A percentile compares a stretch with the other conserved stretches of the same genome.
Conservation (phyloP, 768 basidiomycete species). For the Boletus barrowsii region DNA sequence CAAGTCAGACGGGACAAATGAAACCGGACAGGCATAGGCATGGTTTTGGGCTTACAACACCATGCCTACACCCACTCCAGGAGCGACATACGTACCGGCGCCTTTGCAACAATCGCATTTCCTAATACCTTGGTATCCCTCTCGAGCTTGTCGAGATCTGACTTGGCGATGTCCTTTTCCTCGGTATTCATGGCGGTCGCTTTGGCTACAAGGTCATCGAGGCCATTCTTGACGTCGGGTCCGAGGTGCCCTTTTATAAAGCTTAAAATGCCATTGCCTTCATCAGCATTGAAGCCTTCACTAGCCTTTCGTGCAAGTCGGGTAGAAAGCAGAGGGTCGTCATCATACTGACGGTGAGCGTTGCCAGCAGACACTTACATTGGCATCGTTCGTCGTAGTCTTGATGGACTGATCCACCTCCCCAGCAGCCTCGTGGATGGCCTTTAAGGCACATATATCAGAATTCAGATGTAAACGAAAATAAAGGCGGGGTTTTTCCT, state of each 20-base stretch:
- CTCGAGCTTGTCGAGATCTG: not conserved
- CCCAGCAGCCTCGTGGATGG: rapidly evolving
- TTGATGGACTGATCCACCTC: rapidly evolving
- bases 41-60: not conserved
- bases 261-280: not conserved
- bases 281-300: not conserved
- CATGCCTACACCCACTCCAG: not conserved
- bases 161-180: not conserved
- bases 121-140: not conserved
- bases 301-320: not conserved
- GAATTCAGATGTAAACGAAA: not conserved
- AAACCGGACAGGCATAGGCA: not conserved
- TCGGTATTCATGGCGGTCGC: not conserved
- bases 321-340: too few species aligned
- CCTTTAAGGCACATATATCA: not conserved
- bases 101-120: not conserved
- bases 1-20: too few species aligned
- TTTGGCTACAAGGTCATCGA: not conserved
- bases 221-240: not conserved
- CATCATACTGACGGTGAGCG: not conserved
- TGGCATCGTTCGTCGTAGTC: not conserved
- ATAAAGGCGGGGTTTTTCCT: too few species aligned
- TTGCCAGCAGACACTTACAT: not conserved
- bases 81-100: conserved; percentile 1
- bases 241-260: rapidly evolving